These are phyloP conservation scores for Aspergillus sergii DNA, from an alignment of 2,329 filamentous ascomycete genomes.

Conservation along the genomic window DNA sequence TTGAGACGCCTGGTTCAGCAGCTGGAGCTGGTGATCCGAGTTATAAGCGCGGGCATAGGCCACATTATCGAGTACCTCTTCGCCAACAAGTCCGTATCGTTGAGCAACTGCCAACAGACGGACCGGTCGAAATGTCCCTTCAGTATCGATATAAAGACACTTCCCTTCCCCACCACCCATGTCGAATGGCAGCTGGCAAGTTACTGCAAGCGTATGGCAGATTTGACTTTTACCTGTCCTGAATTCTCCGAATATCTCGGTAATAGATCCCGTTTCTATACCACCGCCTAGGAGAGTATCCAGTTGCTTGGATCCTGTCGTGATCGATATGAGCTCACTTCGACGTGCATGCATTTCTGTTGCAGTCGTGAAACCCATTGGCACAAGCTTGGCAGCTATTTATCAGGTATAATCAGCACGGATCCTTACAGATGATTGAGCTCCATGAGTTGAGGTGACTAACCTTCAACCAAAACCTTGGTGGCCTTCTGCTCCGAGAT, in stretches of 20 bases:
- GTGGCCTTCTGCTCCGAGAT: constrained; percentile 96
- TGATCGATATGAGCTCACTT: constrained; percentile 96
- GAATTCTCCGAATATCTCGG: constrained; percentile 97
- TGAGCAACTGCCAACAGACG: constrained; percentile 89
- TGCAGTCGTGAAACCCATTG: constrained; percentile 98
- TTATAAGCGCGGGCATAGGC: constrained; percentile 98
- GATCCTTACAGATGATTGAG: not conserved
- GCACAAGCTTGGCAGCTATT: constrained; percentile 88
- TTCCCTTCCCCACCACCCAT: constrained; percentile 99
- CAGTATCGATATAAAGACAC: constrained; percentile 97
- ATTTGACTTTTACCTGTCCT: constrained; percentile 98
- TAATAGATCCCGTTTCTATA: constrained; percentile 95
- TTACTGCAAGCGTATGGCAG: constrained; percentile 97
- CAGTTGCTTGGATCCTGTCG: constrained; percentile 95
- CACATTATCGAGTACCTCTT: constrained; percentile 97
- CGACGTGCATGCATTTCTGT: constrained; percentile 98
- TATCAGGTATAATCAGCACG: constrained; percentile 14
- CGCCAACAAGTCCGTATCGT: constrained; percentile 88
- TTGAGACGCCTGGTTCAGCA: constrained; percentile 89
- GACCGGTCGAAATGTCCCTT: constrained; percentile 94
- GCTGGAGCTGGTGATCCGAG: constrained; percentile 93
- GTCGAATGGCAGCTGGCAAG: constrained; percentile 95
- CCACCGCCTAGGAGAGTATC: constrained; percentile 94
- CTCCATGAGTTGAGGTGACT: constrained; percentile 21
- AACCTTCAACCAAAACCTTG: constrained; percentile 88